These are phyloP conservation scores for Hermanozyma aechmeae DNA, from an alignment of 805 yeast genomes.

Conservation along the genomic window DNA sequence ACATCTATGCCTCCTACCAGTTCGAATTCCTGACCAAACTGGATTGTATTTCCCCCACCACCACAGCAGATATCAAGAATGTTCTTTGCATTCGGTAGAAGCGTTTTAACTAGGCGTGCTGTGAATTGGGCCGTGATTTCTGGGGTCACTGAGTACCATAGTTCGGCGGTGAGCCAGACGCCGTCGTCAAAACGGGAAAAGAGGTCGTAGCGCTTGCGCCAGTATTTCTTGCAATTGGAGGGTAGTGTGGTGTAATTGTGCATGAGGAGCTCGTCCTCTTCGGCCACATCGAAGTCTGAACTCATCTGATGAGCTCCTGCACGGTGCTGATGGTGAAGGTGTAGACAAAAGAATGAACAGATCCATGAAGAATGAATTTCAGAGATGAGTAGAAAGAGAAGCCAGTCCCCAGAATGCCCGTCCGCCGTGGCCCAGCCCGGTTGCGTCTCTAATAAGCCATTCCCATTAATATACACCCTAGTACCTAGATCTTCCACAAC, in stretches of 20 bases:
- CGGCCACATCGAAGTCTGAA: neutral
- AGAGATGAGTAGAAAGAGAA: too few relatives aligned
- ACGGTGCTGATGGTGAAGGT: too few relatives aligned
- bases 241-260: constrained; percentile 34
- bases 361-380: too few relatives aligned
- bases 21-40: constrained; percentile 53
- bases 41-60: constrained; percentile 81
- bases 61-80: constrained; percentile 74
- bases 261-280: constrained; percentile 23
- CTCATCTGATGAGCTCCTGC: too few relatives aligned
- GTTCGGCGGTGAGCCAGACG: constrained; percentile 55
- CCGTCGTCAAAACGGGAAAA: constrained; percentile 64
- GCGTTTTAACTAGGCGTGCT: constrained; percentile 43
- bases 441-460: too few relatives aligned
- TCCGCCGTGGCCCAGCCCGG: too few relatives aligned
- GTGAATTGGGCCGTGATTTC: constrained; percentile 58
- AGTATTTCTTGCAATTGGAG: constrained; percentile 38
- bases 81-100: constrained; percentile 39
- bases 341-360: too few relatives aligned
- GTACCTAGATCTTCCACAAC: constrained; percentile 28
- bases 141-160: constrained; percentile 88
- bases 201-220: constrained; percentile 51
- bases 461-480: too few relatives aligned
- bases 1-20: constrained; percentile 55
- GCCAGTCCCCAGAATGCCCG: too few relatives aligned